These are phyloP conservation scores for Lachnellula hyalina DNA, from an alignment of 2,329 filamentous ascomycete genomes.

Conservation along the genomic window DNA sequence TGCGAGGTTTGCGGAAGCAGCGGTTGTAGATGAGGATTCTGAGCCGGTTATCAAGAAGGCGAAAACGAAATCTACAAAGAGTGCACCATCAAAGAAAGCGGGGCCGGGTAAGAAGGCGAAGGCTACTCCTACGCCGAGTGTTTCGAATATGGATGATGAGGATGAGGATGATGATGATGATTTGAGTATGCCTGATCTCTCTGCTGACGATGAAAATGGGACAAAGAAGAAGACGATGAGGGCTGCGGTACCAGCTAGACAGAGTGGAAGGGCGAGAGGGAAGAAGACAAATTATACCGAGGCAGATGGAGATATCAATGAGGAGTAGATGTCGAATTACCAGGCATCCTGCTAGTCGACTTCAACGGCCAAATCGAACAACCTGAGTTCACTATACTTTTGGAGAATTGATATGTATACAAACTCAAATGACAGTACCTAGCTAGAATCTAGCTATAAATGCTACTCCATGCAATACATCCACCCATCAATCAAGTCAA, in stretches of 20 bases:
- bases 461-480: not conserved
- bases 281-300: slow-evolving; percentile 20
- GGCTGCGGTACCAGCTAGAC: slow-evolving; percentile 10
- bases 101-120: slow-evolving; percentile 25
- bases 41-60: not conserved
- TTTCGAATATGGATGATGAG: slow-evolving; percentile 33
- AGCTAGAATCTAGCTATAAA: not conserved
- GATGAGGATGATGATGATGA: slow-evolving; percentile 30
- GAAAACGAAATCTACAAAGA: slow-evolving; percentile 14
- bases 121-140: slow-evolving; percentile 38
- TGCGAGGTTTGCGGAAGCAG: slow-evolving; percentile 3
- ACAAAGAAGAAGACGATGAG: not conserved
- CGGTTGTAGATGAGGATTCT: slow-evolving; percentile 2
- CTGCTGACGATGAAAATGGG: slow-evolving; percentile 28
- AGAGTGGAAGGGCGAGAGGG: slow-evolving; percentile 17
- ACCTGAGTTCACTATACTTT: too few relatives aligned
- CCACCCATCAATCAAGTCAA: not conserved
- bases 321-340: not conserved
- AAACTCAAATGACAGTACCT: not conserved
- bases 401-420: not conserved
- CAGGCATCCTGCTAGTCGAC: not conserved
- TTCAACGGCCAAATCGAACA: not conserved
- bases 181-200: slow-evolving; percentile 36
- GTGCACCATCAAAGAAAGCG: slow-evolving; percentile 13
- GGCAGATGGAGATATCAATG: not conserved